Base-by-base conservation (phyloP, 1,284 basidiomycete species). In the Boletellus sp. region DNA sequence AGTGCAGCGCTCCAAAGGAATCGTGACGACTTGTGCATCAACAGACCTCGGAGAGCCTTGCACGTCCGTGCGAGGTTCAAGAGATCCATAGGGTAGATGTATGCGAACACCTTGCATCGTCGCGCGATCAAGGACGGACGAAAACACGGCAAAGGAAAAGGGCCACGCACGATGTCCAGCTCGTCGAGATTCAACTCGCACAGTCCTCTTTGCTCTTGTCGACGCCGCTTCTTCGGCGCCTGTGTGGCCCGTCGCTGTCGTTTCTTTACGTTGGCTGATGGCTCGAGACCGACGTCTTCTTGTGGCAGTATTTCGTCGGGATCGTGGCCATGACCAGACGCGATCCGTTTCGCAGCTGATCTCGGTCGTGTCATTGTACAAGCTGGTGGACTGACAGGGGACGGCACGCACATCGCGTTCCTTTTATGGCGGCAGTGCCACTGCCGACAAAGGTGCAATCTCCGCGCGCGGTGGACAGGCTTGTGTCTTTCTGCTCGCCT, bases 371-470 rank as follows among this genome's bases (percentile, higher is more conserved):
- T 30, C 55, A 52, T 52, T 19, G 35, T 55, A 25, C 37, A 51
- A 22, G 54, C 35, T 45, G n/a, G 23, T 41, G 40, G 32, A 41
- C n/a, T n/a, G n/a, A n/a, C 54, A 54, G 52, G 52, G 52, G 43
- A 50, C 16, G 41, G 36, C 50, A 54, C 50, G 52, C 51, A n/a
- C 36, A 20, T 23, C 21, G 10, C 35, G 46, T 56, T 30, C 29
- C 39, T 45, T 53, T 54, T 55, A 47, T 51, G 8, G 34, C 52
- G 55, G 56, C 53, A 30, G 44, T 53, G 53, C 41, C 38, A 87
- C 87, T 83, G 86, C 23, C 74, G 88, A 20, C 3, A 40, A 22
- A 58, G 91, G 22, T 57, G 89, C 52, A 78, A 82, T 44, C 89
- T 90, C 2, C 73, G 82, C 5, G 63, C 90, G 16, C 19, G 23